phyloP scores from a whole-genome alignment of 495 filamentous ascomycete species.

The Daldinia loculata region DNA sequence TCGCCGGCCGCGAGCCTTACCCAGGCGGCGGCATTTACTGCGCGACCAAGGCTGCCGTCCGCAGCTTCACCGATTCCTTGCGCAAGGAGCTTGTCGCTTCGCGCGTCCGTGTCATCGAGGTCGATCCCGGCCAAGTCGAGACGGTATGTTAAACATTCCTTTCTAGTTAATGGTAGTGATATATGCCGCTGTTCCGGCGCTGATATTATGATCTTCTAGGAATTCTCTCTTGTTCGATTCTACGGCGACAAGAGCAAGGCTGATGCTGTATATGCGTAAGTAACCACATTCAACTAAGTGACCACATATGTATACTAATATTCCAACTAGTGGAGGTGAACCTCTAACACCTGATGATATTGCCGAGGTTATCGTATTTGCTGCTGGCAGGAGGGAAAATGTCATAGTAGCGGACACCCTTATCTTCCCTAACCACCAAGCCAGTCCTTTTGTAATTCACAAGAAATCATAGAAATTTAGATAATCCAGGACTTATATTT shows the following conservation, averaged over 20 bases:
- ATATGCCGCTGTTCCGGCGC: neutral
- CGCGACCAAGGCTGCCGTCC: conserved; percentile 92
- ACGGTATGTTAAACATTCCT: conserved; percentile 64
- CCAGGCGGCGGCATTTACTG: conserved; percentile 94
- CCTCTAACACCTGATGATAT: conserved; percentile 96
- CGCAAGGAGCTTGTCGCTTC: conserved; percentile 89
- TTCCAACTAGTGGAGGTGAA: conserved; percentile 72
- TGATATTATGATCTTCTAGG: conserved; percentile 58
- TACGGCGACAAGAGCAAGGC: conserved; percentile 93
- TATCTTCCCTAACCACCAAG: conserved; percentile 83
- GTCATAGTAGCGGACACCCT: conserved; percentile 94
- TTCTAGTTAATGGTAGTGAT: neutral
- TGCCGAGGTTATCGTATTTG: conserved; percentile 92
- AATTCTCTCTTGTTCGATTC: conserved; percentile 94
- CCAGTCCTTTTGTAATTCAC: conserved; percentile 50
- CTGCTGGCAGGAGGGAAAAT: conserved; percentile 88
- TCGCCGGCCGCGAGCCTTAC: conserved; percentile 92
- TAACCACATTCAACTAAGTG: conserved; percentile 26
- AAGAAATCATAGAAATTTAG: conserved; percentile 36
- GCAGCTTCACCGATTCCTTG: conserved; percentile 87
- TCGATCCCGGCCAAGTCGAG: conserved; percentile 97
- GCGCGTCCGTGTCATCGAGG: conserved; percentile 86
- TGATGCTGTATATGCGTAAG: conserved; percentile 93
- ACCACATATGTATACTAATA: conserved; percentile 30
- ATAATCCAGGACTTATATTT: conserved; percentile 7